These are phyloP conservation scores for Yamadazyma songkhlaensis DNA, from an alignment of 1,139 yeast genomes.

Conservation along the genomic window DNA sequence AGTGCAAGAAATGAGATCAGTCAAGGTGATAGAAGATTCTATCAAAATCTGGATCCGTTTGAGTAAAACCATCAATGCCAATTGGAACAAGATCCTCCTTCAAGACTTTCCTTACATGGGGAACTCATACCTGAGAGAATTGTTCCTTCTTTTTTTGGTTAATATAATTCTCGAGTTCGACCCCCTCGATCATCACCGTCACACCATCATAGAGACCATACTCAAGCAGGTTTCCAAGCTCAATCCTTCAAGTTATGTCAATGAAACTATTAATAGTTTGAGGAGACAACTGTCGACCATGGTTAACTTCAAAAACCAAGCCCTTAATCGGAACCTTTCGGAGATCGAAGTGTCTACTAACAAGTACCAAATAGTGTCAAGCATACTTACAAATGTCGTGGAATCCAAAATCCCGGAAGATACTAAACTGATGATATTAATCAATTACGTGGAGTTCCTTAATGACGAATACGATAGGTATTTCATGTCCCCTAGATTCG, in stretches of 20 bases:
- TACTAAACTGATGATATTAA: slow-evolving; percentile 7
- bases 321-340: slow-evolving; percentile 8
- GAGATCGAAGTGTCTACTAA: slow-evolving; percentile 11
- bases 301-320: slow-evolving; percentile 12
- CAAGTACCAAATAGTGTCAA: slow-evolving; percentile 8
- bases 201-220: slow-evolving; percentile 20
- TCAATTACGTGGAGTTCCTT: slow-evolving; percentile 19
- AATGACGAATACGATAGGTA: slow-evolving; percentile 28
- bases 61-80: slow-evolving; percentile 18
- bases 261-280: slow-evolving; percentile 22
- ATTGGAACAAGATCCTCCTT: slow-evolving; percentile 38
- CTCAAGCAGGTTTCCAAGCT: slow-evolving; percentile 25
- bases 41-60: slow-evolving; percentile 30
- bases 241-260: slow-evolving; percentile 24
- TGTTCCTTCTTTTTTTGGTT: slow-evolving; percentile 30
- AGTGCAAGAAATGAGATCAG: slow-evolving; percentile 21
- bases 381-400: slow-evolving; percentile 10
- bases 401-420: slow-evolving; percentile 5
- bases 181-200: slow-evolving; percentile 20
- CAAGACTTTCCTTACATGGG: slow-evolving; percentile 44
- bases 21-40: slow-evolving; percentile 24
- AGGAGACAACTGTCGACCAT: slow-evolving; percentile 17
- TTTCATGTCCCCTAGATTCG: slow-evolving; percentile 22
- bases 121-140: slow-evolving; percentile 34
- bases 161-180: slow-evolving; percentile 24